phyloP scores from a whole-genome alignment of 176 grass and related monocot species.

The maize (Zea mays) region DNA sequence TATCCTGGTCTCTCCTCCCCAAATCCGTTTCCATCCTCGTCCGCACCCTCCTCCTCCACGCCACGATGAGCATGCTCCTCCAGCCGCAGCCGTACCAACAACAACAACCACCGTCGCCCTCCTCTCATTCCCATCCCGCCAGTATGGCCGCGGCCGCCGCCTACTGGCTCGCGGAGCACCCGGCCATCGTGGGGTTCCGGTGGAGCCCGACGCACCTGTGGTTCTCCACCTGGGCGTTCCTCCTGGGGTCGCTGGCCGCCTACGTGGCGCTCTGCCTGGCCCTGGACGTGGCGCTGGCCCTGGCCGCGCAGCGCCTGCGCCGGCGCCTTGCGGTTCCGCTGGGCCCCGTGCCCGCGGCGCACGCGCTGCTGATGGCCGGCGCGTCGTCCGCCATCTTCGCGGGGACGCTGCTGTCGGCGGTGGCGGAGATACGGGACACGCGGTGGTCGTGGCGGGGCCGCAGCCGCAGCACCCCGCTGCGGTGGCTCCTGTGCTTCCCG shows the following conservation, averaged over 20 bases:
- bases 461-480: constrained; percentile 59
- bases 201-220: constrained; percentile 68
- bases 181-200: constrained; percentile 78
- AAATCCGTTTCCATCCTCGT: constrained; percentile 21
- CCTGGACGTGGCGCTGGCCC: constrained; percentile 36
- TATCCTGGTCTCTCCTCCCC: neutral
- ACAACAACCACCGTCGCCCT: neutral
- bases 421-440: constrained; percentile 85
- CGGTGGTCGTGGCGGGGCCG: constrained; percentile 89
- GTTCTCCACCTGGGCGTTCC: constrained; percentile 85
- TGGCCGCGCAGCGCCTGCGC: neutral
- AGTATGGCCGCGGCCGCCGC: constrained; percentile 32
- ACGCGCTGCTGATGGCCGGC: constrained; percentile 67
- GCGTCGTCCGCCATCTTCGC: constrained; percentile 63
- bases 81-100: neutral
- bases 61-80: neutral
- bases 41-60: neutral
- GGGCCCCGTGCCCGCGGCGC: constrained; percentile 56
- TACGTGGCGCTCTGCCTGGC: constrained; percentile 53
- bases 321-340: constrained; percentile 42
- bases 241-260: constrained; percentile 50
- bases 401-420: constrained; percentile 62
- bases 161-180: constrained; percentile 93
- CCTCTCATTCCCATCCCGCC: neutral
- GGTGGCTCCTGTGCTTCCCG: constrained; percentile 93